Evolutionary conservation across 192 early-diverging fungal species (phyloP), one percentile per base, ranked within the genome.

Genomic region (Linderina pennispora): DNA sequence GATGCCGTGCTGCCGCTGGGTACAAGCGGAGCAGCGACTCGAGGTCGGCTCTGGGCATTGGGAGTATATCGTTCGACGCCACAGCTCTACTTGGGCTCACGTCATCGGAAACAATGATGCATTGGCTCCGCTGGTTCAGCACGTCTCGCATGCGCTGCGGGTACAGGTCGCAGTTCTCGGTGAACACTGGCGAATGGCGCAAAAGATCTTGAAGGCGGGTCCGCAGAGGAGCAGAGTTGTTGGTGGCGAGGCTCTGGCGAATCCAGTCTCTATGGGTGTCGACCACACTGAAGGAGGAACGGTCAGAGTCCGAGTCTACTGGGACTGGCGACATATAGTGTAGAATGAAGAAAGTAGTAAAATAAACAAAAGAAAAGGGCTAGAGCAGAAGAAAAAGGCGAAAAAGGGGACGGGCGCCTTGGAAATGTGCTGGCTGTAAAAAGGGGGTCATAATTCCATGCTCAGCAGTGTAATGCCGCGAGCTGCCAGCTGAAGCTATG

Each of bases 151-250:
- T 46, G 8, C 49, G 52, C 11, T 45, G 53, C 16, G 63, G 70
- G 23, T 74, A 50, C 52, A 74, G 50, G 59, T 74, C 63, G 37
- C 70, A 74, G 45, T 53, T 58, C 2, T 46, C 55, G 1, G 58
- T 57, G 45, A 58, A 74, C 18, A 50, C 42, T 11, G 70, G 58
- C 42, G 63, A 74, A 50, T 25, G 20, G 1, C 38, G 28, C 21
- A 73, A 37, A 19, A 73, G 34, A 10, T 62, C 50, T 20, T 43
- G 40, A 2, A 55, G 40, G 6, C 19, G 45, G 0, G 13, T 24
- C 25, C 21, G 14, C n/a, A n/a, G n/a, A n/a, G n/a, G n/a, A n/a
- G n/a, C n/a, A n/a, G n/a, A n/a, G n/a, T n/a, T n/a, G n/a, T n/a
- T n/a, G n/a, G n/a, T n/a, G n/a, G n/a, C n/a, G n/a, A n/a, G n/a